Base-by-base conservation (phyloP, 257 asterid genomes). In the Fraxinus americana region DNA sequence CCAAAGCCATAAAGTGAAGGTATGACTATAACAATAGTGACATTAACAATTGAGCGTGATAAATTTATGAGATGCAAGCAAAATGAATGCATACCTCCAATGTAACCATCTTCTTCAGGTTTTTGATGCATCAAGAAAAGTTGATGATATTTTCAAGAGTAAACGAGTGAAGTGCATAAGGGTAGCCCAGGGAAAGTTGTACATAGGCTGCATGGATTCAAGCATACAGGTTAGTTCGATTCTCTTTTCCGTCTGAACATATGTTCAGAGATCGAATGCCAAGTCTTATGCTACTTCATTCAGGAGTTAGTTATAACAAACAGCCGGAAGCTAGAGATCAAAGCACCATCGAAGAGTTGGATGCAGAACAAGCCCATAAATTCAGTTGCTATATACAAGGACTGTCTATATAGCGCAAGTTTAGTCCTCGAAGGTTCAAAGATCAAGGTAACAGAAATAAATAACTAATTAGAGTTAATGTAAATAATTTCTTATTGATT, bases 141-240 rank as follows among this genome's bases (percentile, higher is more conserved):
- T 82, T 19, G 89, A 34, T 54, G 92, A 90, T 48, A 61, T 87
- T 72, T 85, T 92, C 81, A 91, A 88, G 88, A 87, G 88, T 76
- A 94, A 90, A 76, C 89, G 89, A 11, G 90, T 90, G 76, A 92
- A 90, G 85, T 83, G 93, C 85, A 75, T 87, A 67, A 87, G 48
- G 45, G 88, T 82, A 23, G 77, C 81, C 23, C 89, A 91, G 35
- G 98, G 98, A 78, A 94, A 92, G 84, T 82, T 91, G 71, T 94
- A 90, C 14, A 91, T 82, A 8, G 98, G 98, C 80, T 91, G 98
- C 86, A 65, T 63, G 65, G 98, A 94, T 78, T 94, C 98, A 72
- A 92, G 98, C 77, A 84, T 94, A 74, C 91, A 89, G 93, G 96
- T 90, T 67, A 30, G 48, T 36, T n/a, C 25, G 8, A 71, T 23